These are phyloP conservation scores for Nepenthes mirabilis DNA, from an alignment of 148 eudicot genomes.

Conservation along the genomic window DNA sequence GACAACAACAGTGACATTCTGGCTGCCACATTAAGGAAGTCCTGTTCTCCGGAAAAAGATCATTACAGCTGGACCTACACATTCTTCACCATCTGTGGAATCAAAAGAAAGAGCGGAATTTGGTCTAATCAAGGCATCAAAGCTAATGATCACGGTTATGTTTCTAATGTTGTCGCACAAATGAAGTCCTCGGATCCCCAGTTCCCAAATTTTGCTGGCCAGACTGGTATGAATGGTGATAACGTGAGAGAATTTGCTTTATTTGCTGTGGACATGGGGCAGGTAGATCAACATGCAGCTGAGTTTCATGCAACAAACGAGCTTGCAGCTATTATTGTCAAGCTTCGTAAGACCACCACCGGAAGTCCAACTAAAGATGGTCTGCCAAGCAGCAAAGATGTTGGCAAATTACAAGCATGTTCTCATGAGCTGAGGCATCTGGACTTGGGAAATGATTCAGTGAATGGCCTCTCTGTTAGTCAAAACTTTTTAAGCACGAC, in stretches of 20 bases:
- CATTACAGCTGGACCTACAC: constrained; percentile 48
- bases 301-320: constrained; percentile 54
- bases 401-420: neutral
- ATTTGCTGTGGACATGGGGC: constrained; percentile 31
- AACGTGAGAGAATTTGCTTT: constrained; percentile 51
- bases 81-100: constrained; percentile 57
- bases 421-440: too few relatives aligned
- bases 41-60: constrained; percentile 26
- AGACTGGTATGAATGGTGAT: constrained; percentile 9
- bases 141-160: constrained; percentile 25
- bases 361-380: neutral
- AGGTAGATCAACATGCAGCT: constrained; percentile 27
- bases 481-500: constrained; percentile 23
- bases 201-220: constrained; percentile 7
- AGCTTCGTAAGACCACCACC: constrained; percentile 16
- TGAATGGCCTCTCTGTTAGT: neutral
- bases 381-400: neutral
- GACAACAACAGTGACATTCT: constrained; percentile 44
- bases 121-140: constrained; percentile 53
- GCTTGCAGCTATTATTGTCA: constrained; percentile 66
- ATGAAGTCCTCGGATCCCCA: constrained; percentile 54
- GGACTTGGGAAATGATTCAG: neutral
- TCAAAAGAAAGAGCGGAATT: constrained; percentile 51
- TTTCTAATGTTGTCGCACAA: constrained; percentile 59
- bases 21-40: constrained; percentile 61